A percentile compares a stretch with the other conserved stretches of the same genome.
phyloP scores from a whole-genome alignment of 805 yeast genomes.

The Saccharomycopsis fodiens region DNA sequence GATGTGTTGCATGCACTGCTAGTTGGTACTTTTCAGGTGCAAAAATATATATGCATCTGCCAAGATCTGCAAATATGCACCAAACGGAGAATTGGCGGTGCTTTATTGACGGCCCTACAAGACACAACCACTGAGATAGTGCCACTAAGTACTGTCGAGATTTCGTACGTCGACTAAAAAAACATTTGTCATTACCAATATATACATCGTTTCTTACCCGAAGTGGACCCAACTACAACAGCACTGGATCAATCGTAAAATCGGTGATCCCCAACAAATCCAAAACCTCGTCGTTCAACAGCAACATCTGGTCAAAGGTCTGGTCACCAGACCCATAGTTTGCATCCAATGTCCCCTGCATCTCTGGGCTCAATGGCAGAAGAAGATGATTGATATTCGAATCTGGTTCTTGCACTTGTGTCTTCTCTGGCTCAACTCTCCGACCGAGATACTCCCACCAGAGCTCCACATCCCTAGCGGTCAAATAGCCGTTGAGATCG shows the following conservation, averaged over 20 bases:
- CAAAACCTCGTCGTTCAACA: slow-evolving; percentile 4
- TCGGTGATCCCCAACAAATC: slow-evolving; percentile 5
- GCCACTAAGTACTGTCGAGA: no score
- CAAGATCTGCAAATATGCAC: no score
- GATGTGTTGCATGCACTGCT: no score
- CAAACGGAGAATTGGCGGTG: no score
- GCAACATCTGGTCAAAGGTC: not conserved
- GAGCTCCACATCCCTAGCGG: not conserved
- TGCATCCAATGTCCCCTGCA: not conserved
- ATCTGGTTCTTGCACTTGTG: not conserved
- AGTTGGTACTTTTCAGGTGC: no score
- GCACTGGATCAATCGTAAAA: not conserved
- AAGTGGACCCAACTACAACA: no score
- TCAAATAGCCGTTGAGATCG: not conserved
- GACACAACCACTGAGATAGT: no score
- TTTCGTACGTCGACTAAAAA: no score
- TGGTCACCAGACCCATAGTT: not conserved
- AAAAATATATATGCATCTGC: no score
- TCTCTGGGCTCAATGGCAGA: not conserved
- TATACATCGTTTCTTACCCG: no score
- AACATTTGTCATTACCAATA: no score
- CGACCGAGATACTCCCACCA: not conserved
- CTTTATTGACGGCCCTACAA: no score
- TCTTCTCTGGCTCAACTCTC: not conserved
- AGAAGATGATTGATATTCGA: not conserved